Conservation (phyloP, 805 yeast species). For the Candida nemodendra region DNA sequence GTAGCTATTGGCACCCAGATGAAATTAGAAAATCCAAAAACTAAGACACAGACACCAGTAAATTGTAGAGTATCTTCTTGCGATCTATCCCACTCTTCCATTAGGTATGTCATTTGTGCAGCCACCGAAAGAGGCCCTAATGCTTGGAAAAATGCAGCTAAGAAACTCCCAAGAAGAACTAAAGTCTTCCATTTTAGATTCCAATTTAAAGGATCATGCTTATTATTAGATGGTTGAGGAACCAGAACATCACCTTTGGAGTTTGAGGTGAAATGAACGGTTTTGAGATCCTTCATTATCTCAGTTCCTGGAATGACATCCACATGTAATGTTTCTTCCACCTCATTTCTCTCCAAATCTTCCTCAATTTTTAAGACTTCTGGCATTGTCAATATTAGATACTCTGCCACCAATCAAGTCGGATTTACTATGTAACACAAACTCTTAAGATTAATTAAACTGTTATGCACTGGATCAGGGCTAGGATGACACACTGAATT, state of each 20-base stretch:
- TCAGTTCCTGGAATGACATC: slow-evolving; percentile 18
- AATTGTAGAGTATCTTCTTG: slow-evolving; percentile 14
- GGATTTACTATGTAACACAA: no score
- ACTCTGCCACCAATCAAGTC: no score
- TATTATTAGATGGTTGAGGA: slow-evolving; percentile 16
- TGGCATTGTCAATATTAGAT: no score
- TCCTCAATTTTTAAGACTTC: slow-evolving; percentile 9
- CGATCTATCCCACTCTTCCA: slow-evolving; percentile 17
- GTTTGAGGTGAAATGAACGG: slow-evolving; percentile 8
- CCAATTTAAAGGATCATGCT: slow-evolving; percentile 17
- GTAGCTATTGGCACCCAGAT: slow-evolving; percentile 19
- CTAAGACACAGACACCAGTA: slow-evolving; percentile 17
- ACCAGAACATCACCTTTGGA: slow-evolving; percentile 10
- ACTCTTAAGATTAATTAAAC: no score
- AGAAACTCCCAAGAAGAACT: slow-evolving; percentile 5
- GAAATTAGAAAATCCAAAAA: slow-evolving; percentile 18
- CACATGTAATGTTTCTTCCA: slow-evolving; percentile 7
- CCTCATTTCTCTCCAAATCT: slow-evolving; percentile 10
- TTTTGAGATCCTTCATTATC: slow-evolving; percentile 12
- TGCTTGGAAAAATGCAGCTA: slow-evolving; percentile 17
- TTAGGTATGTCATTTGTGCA: slow-evolving; percentile 13
- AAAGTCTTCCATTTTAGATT: slow-evolving; percentile 12
- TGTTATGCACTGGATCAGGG: no score
- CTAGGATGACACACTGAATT: no score
- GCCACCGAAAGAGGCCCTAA: slow-evolving; percentile 17